Percentiles rank a stretch among this genome's conserved stretches.
phyloP scores from a whole-genome alignment of 163 green algal genomes.

The Prototheca stagnorum region DNA sequence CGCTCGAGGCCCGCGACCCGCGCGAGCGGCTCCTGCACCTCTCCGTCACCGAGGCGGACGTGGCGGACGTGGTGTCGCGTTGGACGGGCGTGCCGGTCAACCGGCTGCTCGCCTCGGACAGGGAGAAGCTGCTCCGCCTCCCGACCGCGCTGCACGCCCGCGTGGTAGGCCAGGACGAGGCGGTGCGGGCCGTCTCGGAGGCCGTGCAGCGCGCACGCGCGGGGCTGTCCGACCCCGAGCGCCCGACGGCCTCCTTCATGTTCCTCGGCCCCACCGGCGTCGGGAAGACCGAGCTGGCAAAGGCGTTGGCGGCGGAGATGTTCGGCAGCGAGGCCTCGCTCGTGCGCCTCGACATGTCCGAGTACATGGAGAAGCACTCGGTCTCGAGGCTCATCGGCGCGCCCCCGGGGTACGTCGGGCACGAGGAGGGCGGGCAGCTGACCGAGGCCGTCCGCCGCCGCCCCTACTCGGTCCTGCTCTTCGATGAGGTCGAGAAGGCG shows the following conservation, averaged over 20 bases:
- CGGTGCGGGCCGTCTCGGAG: slow-evolving; percentile 51
- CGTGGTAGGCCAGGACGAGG: slow-evolving; percentile 56
- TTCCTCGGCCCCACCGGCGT: slow-evolving; percentile 81
- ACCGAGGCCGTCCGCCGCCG: slow-evolving; percentile 26
- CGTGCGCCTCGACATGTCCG: slow-evolving; percentile 59
- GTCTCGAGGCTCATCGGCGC: slow-evolving; percentile 76
- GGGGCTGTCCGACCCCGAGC: slow-evolving; percentile 47
- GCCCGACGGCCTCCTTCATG: slow-evolving; percentile 73
- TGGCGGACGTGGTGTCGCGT: slow-evolving; percentile 51
- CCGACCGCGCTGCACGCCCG: slow-evolving; percentile 40
- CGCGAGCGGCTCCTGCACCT: too few relatives aligned
- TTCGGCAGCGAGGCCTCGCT: slow-evolving; percentile 72
- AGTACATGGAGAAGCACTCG: slow-evolving; percentile 88
- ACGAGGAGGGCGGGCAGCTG: slow-evolving; percentile 59
- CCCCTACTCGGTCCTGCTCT: slow-evolving; percentile 43
- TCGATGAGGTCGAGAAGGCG: slow-evolving; percentile 55
- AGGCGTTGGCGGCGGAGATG: slow-evolving; percentile 61
- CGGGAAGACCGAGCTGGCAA: slow-evolving; percentile 87
- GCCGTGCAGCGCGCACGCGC: slow-evolving; percentile 44
- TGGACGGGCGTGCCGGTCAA: slow-evolving; percentile 49
- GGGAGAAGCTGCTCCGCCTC: slow-evolving; percentile 31
- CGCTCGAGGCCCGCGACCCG: too few relatives aligned
- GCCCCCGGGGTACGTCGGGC: slow-evolving; percentile 83
- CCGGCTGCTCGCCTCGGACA: slow-evolving; percentile 30
- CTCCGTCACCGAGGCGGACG: too few relatives aligned